Percentiles rank a stretch among this genome's conserved stretches.
These are phyloP conservation scores for Solanum hybrid DNA, from an alignment of 305 asterid species.

Conservation along the genomic window DNA sequence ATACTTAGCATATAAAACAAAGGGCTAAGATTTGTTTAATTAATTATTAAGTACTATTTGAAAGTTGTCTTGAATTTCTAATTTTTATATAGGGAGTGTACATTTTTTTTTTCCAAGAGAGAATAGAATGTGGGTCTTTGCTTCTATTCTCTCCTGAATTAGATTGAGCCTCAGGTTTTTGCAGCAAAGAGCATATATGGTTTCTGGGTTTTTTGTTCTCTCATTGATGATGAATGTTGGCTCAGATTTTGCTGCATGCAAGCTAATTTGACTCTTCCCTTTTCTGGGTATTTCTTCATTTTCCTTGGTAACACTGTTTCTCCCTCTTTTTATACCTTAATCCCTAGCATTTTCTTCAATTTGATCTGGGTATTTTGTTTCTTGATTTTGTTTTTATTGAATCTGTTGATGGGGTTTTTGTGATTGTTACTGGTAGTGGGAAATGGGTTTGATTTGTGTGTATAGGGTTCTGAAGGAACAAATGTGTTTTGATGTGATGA, in stretches of 20 bases:
- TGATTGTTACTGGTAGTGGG: not conserved
- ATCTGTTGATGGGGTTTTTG: constrained; percentile 6
- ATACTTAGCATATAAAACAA: not conserved
- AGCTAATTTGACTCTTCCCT: not conserved
- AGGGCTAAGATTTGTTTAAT: not conserved
- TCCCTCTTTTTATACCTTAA: not conserved
- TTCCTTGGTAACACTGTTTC: not conserved
- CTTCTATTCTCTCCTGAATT: constrained; percentile 5
- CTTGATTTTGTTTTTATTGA: not conserved
- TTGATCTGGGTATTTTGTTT: constrained; percentile 1
- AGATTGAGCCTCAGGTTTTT: constrained; percentile 7
- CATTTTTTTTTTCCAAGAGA: not conserved
- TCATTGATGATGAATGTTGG: not conserved
- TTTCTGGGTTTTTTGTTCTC: constrained; percentile 4
- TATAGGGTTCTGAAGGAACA: not conserved
- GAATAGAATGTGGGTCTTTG: constrained; percentile 11
- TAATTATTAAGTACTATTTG: not conserved
- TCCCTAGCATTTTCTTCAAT: constrained; percentile 6
- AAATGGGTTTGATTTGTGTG: not conserved
- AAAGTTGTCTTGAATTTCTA: not conserved
- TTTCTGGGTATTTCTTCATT: not conserved
- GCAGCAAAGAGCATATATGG: not conserved
- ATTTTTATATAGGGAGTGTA: not conserved
- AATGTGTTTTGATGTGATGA: not conserved
- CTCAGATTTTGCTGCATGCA: constrained; percentile 1